Conservation (phyloP, 768 basidiomycete species). For the Agrocybe chaxingu region DNA sequence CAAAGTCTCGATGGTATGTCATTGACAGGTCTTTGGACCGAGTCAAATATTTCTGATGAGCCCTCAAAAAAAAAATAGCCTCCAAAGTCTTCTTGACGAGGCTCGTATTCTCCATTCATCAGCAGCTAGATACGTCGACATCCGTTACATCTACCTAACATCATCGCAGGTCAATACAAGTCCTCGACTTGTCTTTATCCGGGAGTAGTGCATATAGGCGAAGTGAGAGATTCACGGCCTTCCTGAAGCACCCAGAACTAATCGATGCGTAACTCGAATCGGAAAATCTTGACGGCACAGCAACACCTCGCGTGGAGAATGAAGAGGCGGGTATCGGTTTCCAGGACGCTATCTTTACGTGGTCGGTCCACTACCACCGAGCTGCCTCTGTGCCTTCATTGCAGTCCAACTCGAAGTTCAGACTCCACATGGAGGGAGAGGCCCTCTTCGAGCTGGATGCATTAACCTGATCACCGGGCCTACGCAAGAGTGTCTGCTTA, state of each 20-base stretch:
- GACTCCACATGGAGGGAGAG: conserved; percentile 49
- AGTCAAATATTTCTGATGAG: too few species aligned
- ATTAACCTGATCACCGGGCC: conserved; percentile 59
- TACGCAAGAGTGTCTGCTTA: conserved; percentile 26
- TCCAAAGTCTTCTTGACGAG: conserved; percentile 54
- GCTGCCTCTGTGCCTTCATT: conserved; percentile 18
- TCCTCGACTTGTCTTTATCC: too few species aligned
- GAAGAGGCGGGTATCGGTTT: too few species aligned
- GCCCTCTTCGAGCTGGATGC: conserved; percentile 48
- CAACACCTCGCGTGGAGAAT: background rate
- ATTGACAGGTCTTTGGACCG: too few species aligned
- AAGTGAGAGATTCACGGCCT: conserved; percentile 55
- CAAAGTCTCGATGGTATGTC: too few species aligned
- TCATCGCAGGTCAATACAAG: conserved; percentile 24
- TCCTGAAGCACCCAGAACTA: conserved; percentile 46
- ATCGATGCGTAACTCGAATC: conserved; percentile 32
- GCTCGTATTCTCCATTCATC: conserved; percentile 58
- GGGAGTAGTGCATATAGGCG: conserved; percentile 15
- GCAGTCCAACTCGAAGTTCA: conserved; percentile 29
- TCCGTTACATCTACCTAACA: conserved; percentile 20
- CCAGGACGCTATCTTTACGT: conserved; percentile 49
- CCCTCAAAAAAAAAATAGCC: conserved; percentile 23
- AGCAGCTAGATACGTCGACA: conserved; percentile 44
- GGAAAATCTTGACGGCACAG: background rate
- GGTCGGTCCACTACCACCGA: conserved; percentile 42